phyloP scores from a whole-genome alignment of 2,329 filamentous ascomycete genomes.

The Mycosphaerella sp. region DNA sequence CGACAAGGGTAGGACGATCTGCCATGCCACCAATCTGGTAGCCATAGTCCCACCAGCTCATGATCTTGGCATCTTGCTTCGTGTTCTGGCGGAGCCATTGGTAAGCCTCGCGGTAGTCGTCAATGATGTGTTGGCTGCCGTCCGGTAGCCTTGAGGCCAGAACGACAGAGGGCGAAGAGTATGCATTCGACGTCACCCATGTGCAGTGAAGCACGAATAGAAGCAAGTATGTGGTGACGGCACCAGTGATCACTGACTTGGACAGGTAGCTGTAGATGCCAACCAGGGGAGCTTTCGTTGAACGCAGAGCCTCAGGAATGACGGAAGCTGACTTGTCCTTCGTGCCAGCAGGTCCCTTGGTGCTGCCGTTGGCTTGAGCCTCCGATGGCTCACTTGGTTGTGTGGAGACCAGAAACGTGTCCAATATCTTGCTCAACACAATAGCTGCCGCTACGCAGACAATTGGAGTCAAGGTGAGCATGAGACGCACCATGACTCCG shows the following conservation, averaged over 20 bases:
- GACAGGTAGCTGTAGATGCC: constrained; percentile 79
- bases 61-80: constrained; percentile 88
- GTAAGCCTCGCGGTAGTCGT: constrained; percentile 98
- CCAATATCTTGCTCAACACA: constrained; percentile 78
- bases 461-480: constrained; percentile 93
- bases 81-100: constrained; percentile 99
- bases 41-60: constrained; percentile 99
- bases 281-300: constrained; percentile 65
- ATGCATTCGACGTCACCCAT: constrained; percentile 98
- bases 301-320: constrained; percentile 55
- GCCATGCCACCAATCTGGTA: constrained; percentile 99
- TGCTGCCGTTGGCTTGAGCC: constrained; percentile 38
- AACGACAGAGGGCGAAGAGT: constrained; percentile 96
- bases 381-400: constrained; percentile 47
- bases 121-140: constrained; percentile 95
- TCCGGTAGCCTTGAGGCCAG: constrained; percentile 87
- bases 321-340: constrained; percentile 52
- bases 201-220: constrained; percentile 97
- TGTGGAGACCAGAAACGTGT: constrained; percentile 69
- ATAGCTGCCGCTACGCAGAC: constrained; percentile 93
- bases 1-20: constrained; percentile 89
- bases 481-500: constrained; percentile 97
- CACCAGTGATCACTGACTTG: constrained; percentile 68
- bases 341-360: constrained; percentile 41
- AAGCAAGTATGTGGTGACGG: constrained; percentile 72